phyloP scores from a whole-genome alignment of 2,329 filamentous ascomycete species.

The Penicillium sp. region DNA sequence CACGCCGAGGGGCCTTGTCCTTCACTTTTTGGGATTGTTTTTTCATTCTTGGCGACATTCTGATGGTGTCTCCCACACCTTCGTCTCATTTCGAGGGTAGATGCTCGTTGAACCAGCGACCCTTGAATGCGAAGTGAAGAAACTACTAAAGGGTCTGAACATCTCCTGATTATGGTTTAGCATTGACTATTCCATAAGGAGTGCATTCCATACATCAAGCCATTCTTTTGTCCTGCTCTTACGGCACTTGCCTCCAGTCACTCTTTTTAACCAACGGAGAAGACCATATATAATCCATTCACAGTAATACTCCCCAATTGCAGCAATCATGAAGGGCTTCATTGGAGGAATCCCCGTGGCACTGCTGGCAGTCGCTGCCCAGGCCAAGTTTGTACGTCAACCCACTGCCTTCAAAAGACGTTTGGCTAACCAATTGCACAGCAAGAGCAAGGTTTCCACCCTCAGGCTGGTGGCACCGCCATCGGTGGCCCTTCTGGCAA shows the following conservation, averaged over 20 bases:
- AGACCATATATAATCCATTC: not conserved
- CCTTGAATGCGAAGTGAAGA: slow-evolving; percentile 16
- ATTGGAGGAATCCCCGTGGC: slow-evolving; percentile 38
- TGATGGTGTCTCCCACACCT: slow-evolving; percentile 6
- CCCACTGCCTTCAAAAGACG: not conserved
- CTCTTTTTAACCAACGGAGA: slow-evolving; percentile 19
- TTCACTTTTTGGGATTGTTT: not conserved
- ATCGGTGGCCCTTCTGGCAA: slow-evolving; percentile 25
- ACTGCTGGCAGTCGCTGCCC: slow-evolving; percentile 34
- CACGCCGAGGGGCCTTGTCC: not conserved
- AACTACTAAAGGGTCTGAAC: slow-evolving; percentile 23
- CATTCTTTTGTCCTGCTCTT: slow-evolving; percentile 22
- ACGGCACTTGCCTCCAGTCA: slow-evolving; percentile 16
- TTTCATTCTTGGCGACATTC: slow-evolving; percentile 26
- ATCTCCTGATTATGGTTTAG: not conserved
- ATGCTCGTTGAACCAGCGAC: slow-evolving; percentile 11
- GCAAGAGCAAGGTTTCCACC: slow-evolving; percentile 9
- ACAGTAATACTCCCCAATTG: slow-evolving; percentile 12
- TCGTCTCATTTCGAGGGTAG: not conserved
- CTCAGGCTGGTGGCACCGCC: slow-evolving; percentile 14
- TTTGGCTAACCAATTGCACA: not conserved
- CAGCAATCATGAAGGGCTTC: slow-evolving; percentile 37
- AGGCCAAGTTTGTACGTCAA: slow-evolving; percentile 24
- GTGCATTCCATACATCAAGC: slow-evolving; percentile 12
- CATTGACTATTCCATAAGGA: slow-evolving; percentile 6